A percentile compares a stretch with the other conserved stretches of the same genome.
Evolutionary conservation across 345 rosid genomes (phyloP).

Genomic region (Xanthoceras sorbifolium): DNA sequence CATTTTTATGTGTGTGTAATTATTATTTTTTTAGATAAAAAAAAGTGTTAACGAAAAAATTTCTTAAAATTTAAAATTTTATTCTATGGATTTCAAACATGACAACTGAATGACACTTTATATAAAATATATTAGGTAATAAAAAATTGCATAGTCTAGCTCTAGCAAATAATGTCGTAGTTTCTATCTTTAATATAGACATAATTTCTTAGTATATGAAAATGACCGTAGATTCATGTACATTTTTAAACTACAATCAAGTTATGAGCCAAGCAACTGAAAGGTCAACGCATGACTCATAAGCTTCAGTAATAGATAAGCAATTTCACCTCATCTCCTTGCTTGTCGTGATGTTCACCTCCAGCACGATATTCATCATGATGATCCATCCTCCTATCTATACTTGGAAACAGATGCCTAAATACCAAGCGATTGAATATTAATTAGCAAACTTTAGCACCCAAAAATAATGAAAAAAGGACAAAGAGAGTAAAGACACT

Average conservation of each 20-base stretch:
- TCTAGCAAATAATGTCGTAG: too few species aligned
- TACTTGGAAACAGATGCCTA: neutral
- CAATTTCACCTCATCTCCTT: constrained; percentile 69
- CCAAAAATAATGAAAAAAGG: neutral
- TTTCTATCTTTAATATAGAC: too few species aligned
- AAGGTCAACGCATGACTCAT: too few species aligned
- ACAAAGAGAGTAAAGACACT: neutral
- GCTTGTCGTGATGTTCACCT: constrained; percentile 56
- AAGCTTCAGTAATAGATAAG: neutral
- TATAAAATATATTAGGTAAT: too few species aligned
- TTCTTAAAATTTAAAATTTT: neutral
- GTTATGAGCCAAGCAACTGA: too few species aligned
- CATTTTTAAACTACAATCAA: too few species aligned
- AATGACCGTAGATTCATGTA: too few species aligned
- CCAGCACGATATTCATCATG: constrained; percentile 53
- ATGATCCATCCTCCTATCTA: constrained; percentile 52
- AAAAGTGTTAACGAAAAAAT: neutral
- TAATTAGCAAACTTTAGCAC: neutral
- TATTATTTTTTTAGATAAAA: neutral
- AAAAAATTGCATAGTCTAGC: too few species aligned
- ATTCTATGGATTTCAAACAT: neutral
- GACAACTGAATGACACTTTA: neutral
- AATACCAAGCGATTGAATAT: neutral
- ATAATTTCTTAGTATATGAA: too few species aligned
- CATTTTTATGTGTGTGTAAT: neutral